phyloP scores from a whole-genome alignment of 257 asterid species.

The Solanum rostratum region DNA sequence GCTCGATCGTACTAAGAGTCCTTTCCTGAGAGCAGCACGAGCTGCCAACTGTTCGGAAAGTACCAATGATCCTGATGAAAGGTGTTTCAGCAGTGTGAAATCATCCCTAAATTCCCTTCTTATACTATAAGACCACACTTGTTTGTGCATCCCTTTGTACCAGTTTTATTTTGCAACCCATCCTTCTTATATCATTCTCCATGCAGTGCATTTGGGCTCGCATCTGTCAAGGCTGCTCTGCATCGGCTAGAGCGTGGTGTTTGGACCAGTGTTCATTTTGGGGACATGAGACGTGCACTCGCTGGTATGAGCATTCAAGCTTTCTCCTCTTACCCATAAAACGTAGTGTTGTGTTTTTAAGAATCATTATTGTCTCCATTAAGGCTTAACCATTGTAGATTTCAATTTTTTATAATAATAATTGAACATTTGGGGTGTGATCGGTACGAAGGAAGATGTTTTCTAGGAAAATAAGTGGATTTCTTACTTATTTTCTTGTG shows the following conservation, averaged over 20 bases:
- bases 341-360: background rate
- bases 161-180: background rate
- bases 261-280: slow-evolving; percentile 79
- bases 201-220: slow-evolving; percentile 54
- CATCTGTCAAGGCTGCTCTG: slow-evolving; percentile 83
- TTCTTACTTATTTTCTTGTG: background rate
- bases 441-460: background rate
- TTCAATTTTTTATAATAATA: background rate
- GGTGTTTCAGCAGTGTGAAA: slow-evolving; percentile 14
- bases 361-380: background rate
- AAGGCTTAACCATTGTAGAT: background rate
- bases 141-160: background rate
- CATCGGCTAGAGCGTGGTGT: slow-evolving; percentile 82
- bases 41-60: slow-evolving; percentile 60
- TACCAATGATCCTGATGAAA: slow-evolving; percentile 25
- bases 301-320: slow-evolving; percentile 30
- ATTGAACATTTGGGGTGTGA: background rate
- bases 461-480: background rate
- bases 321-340: background rate
- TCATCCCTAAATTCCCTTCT: background rate
- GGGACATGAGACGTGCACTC: slow-evolving; percentile 84
- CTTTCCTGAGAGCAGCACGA: slow-evolving; percentile 72
- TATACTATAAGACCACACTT: background rate
- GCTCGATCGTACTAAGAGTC: slow-evolving; percentile 44
- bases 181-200: background rate